Conservation (phyloP, 148 eudicot species). For the Dysphania ambrosioides region DNA sequence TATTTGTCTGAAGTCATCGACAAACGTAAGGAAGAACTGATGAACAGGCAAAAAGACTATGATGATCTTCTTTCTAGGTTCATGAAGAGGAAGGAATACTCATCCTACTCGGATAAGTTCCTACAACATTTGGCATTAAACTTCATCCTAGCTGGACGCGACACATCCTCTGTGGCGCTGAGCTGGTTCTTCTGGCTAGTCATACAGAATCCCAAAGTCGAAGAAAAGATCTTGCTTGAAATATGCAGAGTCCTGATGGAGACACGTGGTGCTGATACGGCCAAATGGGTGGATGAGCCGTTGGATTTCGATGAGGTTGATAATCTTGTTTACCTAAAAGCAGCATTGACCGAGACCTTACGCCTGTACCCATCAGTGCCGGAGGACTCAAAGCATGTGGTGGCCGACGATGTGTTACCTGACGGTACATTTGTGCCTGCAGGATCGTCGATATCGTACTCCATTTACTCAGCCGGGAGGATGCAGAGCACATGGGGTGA, state of each 20-base stretch:
- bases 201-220: conserved; percentile 55
- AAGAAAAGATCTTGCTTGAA: conserved; percentile 56
- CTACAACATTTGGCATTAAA: conserved; percentile 83
- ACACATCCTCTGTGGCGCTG: conserved; percentile 86
- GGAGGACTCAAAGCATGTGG: conserved; percentile 88
- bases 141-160: conserved; percentile 95
- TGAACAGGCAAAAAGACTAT: conserved; percentile 49
- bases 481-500: conserved; percentile 87
- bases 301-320: conserved; percentile 76
- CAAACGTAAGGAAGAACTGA: conserved; percentile 67
- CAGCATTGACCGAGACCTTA: conserved; percentile 79
- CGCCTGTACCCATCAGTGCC: conserved; percentile 89
- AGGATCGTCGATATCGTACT: conserved; percentile 78
- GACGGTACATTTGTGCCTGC: conserved; percentile 92
- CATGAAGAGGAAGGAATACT: conserved; percentile 76
- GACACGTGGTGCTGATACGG: conserved; percentile 67
- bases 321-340: conserved; percentile 63
- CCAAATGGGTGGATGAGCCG: conserved; percentile 59
- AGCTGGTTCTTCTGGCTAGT: conserved; percentile 94
- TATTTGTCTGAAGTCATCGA: conserved; percentile 65
- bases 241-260: conserved; percentile 53
- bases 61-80: conserved; percentile 87
- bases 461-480: conserved; percentile 83
- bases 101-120: conserved; percentile 69
- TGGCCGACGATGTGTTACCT: conserved; percentile 70